These are phyloP conservation scores for Cladophialophora carrionii DNA, from an alignment of 2,329 filamentous ascomycete species.

Conservation along the genomic window DNA sequence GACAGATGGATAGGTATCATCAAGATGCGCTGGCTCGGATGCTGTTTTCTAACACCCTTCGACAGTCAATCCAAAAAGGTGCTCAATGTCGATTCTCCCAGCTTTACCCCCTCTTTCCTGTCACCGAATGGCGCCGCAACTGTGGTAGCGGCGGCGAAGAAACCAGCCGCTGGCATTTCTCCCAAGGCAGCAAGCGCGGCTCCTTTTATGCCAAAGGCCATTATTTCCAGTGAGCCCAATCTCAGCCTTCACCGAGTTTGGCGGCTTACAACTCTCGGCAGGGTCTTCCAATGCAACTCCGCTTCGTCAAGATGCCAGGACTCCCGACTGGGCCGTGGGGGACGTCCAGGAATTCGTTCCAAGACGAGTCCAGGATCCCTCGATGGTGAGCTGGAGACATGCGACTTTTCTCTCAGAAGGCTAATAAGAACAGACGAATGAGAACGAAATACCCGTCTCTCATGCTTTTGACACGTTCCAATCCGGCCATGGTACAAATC, in stretches of 20 bases:
- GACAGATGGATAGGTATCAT: constrained; percentile 45
- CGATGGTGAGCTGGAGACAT: constrained; percentile 50
- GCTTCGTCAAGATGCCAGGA: constrained; percentile 46
- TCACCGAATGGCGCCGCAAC: constrained; percentile 49
- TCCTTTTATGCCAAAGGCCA: constrained; percentile 53
- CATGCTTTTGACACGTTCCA: constrained; percentile 34
- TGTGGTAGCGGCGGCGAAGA: constrained; percentile 21
- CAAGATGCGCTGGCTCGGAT: background rate
- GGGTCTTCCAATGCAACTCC: constrained; percentile 50
- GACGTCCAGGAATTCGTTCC: constrained; percentile 58
- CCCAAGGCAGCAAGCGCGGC: constrained; percentile 88
- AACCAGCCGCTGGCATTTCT: constrained; percentile 60
- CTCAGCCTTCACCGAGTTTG: background rate
- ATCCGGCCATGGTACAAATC: constrained; percentile 60
- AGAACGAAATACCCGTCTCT: constrained; percentile 30
- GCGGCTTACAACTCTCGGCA: constrained; percentile 25
- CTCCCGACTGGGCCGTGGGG: constrained; percentile 51
- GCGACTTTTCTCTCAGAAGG: background rate
- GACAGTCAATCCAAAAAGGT: constrained; percentile 43
- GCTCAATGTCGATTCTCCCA: constrained; percentile 93
- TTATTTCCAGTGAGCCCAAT: constrained; percentile 45
- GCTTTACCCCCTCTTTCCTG: constrained; percentile 75
- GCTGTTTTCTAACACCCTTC: background rate
- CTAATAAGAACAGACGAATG: constrained; percentile 25
- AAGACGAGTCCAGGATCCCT: constrained; percentile 55